Conservation (phyloP, 2,329 filamentous ascomycete species). For the Verticillium tricorpus region DNA sequence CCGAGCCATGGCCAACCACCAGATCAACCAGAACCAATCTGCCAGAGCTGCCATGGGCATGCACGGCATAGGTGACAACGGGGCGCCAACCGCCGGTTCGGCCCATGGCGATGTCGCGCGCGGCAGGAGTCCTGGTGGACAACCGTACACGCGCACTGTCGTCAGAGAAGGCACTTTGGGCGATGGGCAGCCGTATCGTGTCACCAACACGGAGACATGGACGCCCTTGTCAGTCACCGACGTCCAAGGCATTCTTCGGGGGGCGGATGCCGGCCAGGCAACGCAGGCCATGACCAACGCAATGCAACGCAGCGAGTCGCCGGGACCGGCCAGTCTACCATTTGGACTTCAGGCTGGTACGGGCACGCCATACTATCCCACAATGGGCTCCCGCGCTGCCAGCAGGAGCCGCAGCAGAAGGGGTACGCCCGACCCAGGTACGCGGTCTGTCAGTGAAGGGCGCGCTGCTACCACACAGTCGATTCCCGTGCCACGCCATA, state of each 20-base stretch:
- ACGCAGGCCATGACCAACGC: conserved; percentile 38
- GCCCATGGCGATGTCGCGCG: conserved; percentile 14
- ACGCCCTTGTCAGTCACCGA: conserved; percentile 33
- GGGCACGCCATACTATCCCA: conserved; percentile 29
- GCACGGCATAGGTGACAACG: conserved; percentile 33
- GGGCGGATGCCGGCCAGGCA: conserved; percentile 40
- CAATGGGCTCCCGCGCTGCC: conserved; percentile 29
- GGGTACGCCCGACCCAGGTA: conserved; percentile 39
- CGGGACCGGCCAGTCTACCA: conserved; percentile 17
- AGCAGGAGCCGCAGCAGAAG: conserved; percentile 44
- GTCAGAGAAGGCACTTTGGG: conserved; percentile 11
- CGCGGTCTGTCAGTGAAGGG: conserved; percentile 23
- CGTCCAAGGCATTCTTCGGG: conserved; percentile 40
- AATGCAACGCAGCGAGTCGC: conserved; percentile 41
- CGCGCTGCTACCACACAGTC: conserved; percentile 9
- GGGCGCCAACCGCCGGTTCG: conserved; percentile 16
- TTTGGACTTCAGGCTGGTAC: conserved; percentile 36
- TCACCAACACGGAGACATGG: conserved; percentile 14
- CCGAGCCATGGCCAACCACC: conserved; percentile 36
- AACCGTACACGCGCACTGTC: conserved; percentile 10
- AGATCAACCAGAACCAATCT: conserved; percentile 39
- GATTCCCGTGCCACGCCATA: conserved; percentile 17
- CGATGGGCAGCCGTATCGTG: conserved; percentile 13
- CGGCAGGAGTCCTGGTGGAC: conserved; percentile 23
- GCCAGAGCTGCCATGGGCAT: conserved; percentile 33